Evolutionary conservation across 164 flowering plant genomes (phyloP).

Genomic region (Vitis riparia): DNA sequence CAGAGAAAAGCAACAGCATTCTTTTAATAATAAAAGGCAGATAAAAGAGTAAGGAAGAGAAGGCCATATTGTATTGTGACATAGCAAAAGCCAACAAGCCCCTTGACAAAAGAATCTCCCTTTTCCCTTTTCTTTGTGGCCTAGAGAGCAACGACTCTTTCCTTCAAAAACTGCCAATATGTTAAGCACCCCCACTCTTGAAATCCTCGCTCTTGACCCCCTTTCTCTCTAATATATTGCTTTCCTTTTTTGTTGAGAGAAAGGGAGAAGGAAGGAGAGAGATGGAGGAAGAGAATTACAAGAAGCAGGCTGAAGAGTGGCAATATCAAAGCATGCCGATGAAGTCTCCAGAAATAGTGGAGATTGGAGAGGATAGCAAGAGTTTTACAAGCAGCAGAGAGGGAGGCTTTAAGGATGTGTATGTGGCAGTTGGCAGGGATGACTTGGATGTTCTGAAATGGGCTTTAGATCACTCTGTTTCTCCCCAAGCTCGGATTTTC

Average conservation of each 20-base stretch:
- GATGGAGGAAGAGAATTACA: not conserved
- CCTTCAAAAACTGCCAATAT: conserved; percentile 22
- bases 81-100: conserved; percentile 18
- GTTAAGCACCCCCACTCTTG: conserved; percentile 17
- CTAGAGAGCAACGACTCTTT: conserved; percentile 31
- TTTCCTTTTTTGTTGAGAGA: not conserved
- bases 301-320: not conserved
- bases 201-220: conserved; percentile 18
- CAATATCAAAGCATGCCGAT: no score
- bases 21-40: not conserved
- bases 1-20: not conserved
- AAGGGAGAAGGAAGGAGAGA: not conserved
- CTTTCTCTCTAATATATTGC: conserved; percentile 11
- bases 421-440: conserved; percentile 79
- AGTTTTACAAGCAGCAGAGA: conserved; percentile 23
- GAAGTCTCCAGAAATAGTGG: conserved; percentile 55
- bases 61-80: conserved; percentile 10
- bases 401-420: conserved; percentile 41
- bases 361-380: conserved; percentile 53
- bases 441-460: conserved; percentile 69
- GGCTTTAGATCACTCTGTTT: conserved; percentile 59
- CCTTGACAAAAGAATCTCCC: conserved; percentile 39
- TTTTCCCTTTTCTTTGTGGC: conserved; percentile 23
- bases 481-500: conserved; percentile 49
- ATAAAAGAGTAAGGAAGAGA: not conserved